Percentiles rank a stretch among this genome's conserved stretches.
Evolutionary conservation across 352 stramenopile species (phyloP).

Genomic region (Phytophthora rubi): DNA sequence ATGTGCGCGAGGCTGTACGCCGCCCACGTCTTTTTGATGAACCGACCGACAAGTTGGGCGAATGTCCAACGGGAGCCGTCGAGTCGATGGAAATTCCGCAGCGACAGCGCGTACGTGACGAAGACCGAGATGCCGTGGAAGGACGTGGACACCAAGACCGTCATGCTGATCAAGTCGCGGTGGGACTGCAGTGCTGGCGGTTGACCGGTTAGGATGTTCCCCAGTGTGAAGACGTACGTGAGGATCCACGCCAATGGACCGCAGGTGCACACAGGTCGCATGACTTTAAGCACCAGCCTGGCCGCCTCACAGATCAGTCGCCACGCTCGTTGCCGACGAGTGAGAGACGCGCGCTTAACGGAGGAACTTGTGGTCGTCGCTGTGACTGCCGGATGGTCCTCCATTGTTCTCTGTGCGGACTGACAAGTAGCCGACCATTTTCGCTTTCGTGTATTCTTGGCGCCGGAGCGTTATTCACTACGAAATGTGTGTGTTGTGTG

Average conservation of each 20-base stretch:
- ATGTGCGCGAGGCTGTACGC: not conserved
- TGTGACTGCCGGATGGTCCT: not conserved
- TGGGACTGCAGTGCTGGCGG: slow-evolving; percentile 10
- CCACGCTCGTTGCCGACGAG: not conserved
- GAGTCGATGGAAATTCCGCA: not conserved
- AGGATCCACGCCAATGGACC: slow-evolving; percentile 5
- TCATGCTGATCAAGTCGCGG: slow-evolving; percentile 12
- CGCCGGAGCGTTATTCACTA: not conserved
- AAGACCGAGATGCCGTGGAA: slow-evolving; percentile 1
- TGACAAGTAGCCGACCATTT: not conserved
- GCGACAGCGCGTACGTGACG: not conserved
- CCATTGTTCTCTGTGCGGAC: not conserved
- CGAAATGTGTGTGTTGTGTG: too few species aligned
- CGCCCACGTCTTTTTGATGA: not conserved
- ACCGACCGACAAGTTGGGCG: not conserved
- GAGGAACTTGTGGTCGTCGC: too few species aligned
- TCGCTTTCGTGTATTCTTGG: not conserved
- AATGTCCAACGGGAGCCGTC: not conserved
- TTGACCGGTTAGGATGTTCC: slow-evolving; percentile 7
- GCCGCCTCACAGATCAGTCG: not conserved
- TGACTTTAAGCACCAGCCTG: slow-evolving; percentile 1
- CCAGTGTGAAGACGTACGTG: slow-evolving; percentile 13
- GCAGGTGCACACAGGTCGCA: not conserved
- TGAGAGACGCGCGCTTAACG: not conserved
- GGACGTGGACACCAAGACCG: not conserved